Conservation (phyloP, 1,284 basidiomycete species). For the Austropuccinia psidii region DNA sequence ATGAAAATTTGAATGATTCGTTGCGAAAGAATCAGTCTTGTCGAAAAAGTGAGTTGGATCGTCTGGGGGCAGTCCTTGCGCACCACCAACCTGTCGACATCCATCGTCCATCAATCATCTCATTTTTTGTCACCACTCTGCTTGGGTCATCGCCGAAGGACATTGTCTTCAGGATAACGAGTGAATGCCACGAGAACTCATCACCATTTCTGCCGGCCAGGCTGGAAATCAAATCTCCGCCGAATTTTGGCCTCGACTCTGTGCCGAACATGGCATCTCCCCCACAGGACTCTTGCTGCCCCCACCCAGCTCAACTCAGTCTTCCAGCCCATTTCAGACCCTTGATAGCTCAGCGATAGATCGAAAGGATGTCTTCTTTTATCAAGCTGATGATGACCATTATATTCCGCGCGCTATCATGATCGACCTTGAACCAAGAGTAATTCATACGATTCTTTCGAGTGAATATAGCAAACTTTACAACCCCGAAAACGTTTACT, state of each 20-base stretch:
- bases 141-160: too few species aligned
- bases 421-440: slow-evolving; percentile 94
- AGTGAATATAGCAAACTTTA: slow-evolving; percentile 90
- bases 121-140: too few species aligned
- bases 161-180: too few species aligned
- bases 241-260: slow-evolving; percentile 90
- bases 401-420: slow-evolving; percentile 96
- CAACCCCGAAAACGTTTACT: slow-evolving; percentile 96
- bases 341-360: slow-evolving; percentile 51
- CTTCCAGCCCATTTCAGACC: slow-evolving; percentile 10
- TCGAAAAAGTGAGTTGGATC: too few species aligned
- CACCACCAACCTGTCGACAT: too few species aligned
- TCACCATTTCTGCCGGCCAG: slow-evolving; percentile 83
- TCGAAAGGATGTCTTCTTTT: slow-evolving; percentile 99
- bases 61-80: too few species aligned
- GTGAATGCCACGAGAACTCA: slow-evolving; percentile 81
- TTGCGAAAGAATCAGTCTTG: too few species aligned
- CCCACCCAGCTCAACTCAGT: neutral
- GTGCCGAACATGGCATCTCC: slow-evolving; percentile 91
- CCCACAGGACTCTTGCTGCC: slow-evolving; percentile 57
- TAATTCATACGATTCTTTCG: slow-evolving; percentile 87
- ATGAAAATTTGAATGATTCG: too few species aligned
- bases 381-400: slow-evolving; percentile 98
- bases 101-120: too few species aligned
- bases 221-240: slow-evolving; percentile 93